A percentile compares a stretch with the other conserved stretches of the same genome.
These are phyloP conservation scores for Thozetella sp. DNA, from an alignment of 495 filamentous ascomycete genomes.

Conservation along the genomic window DNA sequence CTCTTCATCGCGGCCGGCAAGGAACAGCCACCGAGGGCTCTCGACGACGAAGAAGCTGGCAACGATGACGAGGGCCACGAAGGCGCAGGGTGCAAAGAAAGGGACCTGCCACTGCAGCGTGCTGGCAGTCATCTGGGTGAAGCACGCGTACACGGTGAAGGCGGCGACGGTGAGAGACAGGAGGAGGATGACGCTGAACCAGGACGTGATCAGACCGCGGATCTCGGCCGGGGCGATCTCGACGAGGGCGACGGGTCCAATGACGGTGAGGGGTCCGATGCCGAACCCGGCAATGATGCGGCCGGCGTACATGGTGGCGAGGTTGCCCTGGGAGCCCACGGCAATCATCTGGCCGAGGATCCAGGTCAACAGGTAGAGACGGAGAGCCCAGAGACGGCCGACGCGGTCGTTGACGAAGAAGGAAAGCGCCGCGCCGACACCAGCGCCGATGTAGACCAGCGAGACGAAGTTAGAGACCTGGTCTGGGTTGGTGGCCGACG, in stretches of 20 bases:
- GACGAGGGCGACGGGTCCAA: conserved; percentile 60
- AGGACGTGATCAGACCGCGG: conserved; percentile 68
- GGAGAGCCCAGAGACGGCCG: conserved; percentile 70
- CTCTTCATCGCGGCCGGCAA: conserved; percentile 45
- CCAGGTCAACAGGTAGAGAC: conserved; percentile 66
- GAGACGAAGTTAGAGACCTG: background rate
- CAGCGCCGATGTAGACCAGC: background rate
- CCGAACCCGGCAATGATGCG: conserved; percentile 70
- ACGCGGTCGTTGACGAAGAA: conserved; percentile 70
- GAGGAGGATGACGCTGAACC: conserved; percentile 67
- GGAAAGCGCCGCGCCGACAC: conserved; percentile 30
- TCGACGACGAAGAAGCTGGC: conserved; percentile 67
- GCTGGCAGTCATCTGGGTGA: conserved; percentile 56
- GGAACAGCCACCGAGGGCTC: conserved; percentile 60
- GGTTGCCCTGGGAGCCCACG: conserved; percentile 60
- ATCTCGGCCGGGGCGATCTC: conserved; percentile 64
- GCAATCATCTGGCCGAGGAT: conserved; percentile 68
- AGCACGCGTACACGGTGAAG: conserved; percentile 58
- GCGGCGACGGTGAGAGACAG: conserved; percentile 62
- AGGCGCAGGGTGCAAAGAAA: conserved; percentile 71
- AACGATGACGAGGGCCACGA: conserved; percentile 65
- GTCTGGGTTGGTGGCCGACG: background rate
- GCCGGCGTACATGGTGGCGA: conserved; percentile 68
- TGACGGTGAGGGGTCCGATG: conserved; percentile 67
- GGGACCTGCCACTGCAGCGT: conserved; percentile 65